Evolutionary conservation across 2,329 filamentous ascomycete species (phyloP).

Genomic region (Colletotrichum endophyticum): DNA sequence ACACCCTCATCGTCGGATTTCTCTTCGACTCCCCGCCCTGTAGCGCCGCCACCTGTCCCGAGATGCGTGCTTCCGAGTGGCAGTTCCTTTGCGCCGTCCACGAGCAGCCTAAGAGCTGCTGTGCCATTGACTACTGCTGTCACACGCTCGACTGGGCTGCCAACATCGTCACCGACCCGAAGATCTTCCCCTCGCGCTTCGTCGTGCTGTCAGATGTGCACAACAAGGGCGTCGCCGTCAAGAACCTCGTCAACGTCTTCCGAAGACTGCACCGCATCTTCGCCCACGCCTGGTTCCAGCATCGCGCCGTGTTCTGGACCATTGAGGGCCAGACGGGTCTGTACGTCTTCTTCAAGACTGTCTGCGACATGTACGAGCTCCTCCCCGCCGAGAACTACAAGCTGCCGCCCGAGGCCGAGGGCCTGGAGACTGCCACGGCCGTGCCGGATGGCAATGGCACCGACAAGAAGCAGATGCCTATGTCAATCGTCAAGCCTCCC

Average conservation of each 20-base stretch:
- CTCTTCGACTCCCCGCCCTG: slow-evolving; percentile 91
- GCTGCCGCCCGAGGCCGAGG: slow-evolving; percentile 90
- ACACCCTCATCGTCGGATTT: slow-evolving; percentile 89
- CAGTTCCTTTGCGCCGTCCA: slow-evolving; percentile 98
- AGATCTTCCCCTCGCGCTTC: slow-evolving; percentile 91
- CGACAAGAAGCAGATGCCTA: slow-evolving; percentile 31
- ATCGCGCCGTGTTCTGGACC: slow-evolving; percentile 92
- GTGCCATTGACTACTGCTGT: slow-evolving; percentile 98
- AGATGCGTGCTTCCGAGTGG: slow-evolving; percentile 99
- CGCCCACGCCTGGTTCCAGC: slow-evolving; percentile 98
- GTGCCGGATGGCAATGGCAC: slow-evolving; percentile 43
- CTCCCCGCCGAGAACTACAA: slow-evolving; percentile 96
- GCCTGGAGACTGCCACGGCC: slow-evolving; percentile 61
- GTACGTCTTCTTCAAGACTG: slow-evolving; percentile 96
- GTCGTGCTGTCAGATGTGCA: slow-evolving; percentile 60
- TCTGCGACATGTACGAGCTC: slow-evolving; percentile 90
- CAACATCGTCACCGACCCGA: slow-evolving; percentile 90
- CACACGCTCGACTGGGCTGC: slow-evolving; percentile 98
- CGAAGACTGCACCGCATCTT: slow-evolving; percentile 94
- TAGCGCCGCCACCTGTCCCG: slow-evolving; percentile 86
- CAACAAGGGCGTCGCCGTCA: slow-evolving; percentile 69
- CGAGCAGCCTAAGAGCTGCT: slow-evolving; percentile 94
- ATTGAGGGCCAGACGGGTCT: slow-evolving; percentile 90
- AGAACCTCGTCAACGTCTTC: slow-evolving; percentile 94
- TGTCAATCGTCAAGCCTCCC: slow-evolving; percentile 40